Conservation (phyloP, 2,329 filamentous ascomycete species). For the Endothia cerciana region DNA sequence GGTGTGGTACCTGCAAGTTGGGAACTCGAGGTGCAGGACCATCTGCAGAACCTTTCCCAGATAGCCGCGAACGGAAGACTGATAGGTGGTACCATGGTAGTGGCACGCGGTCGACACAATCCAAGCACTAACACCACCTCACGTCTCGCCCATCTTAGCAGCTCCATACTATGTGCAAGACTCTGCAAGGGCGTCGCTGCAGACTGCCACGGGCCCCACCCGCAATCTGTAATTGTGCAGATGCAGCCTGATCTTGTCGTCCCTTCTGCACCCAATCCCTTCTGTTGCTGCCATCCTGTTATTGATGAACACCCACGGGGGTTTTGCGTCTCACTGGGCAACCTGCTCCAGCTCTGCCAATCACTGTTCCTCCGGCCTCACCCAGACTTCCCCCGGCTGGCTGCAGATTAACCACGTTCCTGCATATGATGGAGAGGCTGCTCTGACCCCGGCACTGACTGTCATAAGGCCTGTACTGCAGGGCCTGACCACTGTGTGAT, state of each 20-base stretch:
- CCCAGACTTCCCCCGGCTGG: background rate
- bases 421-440: background rate
- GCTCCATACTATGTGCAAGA: background rate
- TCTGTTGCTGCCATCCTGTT: background rate
- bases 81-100: background rate
- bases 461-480: background rate
- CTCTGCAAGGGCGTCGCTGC: background rate
- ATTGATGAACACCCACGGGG: slow-evolving; percentile 3
- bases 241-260: background rate
- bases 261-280: background rate
- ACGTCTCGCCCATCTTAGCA: too few species aligned
- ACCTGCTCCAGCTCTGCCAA: slow-evolving; percentile 1
- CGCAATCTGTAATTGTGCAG: background rate
- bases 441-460: background rate
- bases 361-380: background rate
- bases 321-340: slow-evolving; percentile 6
- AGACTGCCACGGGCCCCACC: slow-evolving; percentile 1
- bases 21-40: background rate
- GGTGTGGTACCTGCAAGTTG: background rate
- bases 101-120: background rate
- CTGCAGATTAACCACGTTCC: background rate
- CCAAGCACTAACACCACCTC: slow-evolving; percentile 1
- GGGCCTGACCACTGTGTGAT: background rate
- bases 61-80: background rate
- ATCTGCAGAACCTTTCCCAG: too few species aligned